Evolutionary conservation across 2,329 filamentous ascomycete species (phyloP), one percentile per base, ranked within the genome.

Genomic region (Diaporthe batatas): DNA sequence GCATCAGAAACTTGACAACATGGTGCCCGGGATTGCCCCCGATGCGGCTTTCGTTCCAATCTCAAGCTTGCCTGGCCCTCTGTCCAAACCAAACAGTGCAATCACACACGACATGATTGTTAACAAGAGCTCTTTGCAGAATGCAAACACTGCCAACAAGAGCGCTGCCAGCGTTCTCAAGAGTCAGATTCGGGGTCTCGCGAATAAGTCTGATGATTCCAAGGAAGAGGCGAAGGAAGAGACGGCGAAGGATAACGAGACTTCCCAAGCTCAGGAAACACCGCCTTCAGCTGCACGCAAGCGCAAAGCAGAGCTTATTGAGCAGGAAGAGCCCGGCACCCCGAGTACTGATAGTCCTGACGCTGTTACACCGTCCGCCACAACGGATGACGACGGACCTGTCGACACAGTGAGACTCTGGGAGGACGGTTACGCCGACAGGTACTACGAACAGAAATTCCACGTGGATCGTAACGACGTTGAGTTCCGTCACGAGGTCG

Each of bases 391-490:
- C 70, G 92, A 91, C 53, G 88, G 89, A 23, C 90, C 93, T 2
- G 87, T 91, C 74, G 96, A 99, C 79, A 94, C 92, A 23, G 93
- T 99, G 68, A 91, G 92, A 73, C 86, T 99, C 16, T 99, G 96
- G 96, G 96, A 99, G 80, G 92, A 95, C 68, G 96, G 96, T 10
- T 99, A 99, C 81, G 92, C 93, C 67, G 96, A 98, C 83, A 90
- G 96, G 59, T 99, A 99, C 82, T 99, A 99, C 80, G 93, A 98
- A 81, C 94, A 98, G 81, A 99, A 99, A 81, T 99, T 99, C 79
- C 88, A 94, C 65, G 94, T 94, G 59, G 91, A 93, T 73, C 91
- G 94, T 2, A 89, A 92, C 69, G 93, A 99, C 81, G 86, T 93
- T 64, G 93, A 91, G 68, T 98, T 98, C 82, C 93, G 96, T 70